A percentile compares a stretch with the other conserved stretches of the same genome.
phyloP scores from a whole-genome alignment of 306 rosid species.

The Cicer cuneatum region DNA sequence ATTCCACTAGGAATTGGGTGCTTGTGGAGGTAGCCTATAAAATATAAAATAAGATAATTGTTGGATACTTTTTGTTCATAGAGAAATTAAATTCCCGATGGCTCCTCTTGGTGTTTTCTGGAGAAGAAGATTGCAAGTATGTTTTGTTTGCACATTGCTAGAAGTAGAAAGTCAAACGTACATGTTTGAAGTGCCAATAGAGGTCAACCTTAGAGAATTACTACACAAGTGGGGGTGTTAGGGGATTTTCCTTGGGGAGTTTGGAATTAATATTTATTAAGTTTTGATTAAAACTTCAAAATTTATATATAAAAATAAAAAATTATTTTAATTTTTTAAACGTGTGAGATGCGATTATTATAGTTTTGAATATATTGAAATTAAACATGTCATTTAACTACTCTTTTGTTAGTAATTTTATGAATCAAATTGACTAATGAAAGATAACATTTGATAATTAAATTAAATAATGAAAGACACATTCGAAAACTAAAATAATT shows the following conservation, averaged over 20 bases:
- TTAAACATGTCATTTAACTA: too few relatives aligned
- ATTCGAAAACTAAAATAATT: too few relatives aligned
- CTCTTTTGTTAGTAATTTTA: too few relatives aligned
- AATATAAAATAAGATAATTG: neutral
- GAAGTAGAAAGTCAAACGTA: conserved; percentile 6
- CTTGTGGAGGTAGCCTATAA: conserved; percentile 45
- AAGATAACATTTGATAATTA: too few relatives aligned
- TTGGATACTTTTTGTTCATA: conserved; percentile 21
- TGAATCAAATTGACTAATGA: too few relatives aligned
- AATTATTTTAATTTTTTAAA: too few relatives aligned
- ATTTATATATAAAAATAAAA: too few relatives aligned
- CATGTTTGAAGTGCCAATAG: neutral
- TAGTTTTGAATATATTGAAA: too few relatives aligned
- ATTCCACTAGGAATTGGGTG: conserved; percentile 50
- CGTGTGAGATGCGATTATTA: fast-evolving
- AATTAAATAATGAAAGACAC: too few relatives aligned
- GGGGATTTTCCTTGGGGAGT: neutral
- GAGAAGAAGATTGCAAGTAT: conserved; percentile 10
- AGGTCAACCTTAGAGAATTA: conserved; percentile 3
- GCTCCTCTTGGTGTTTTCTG: conserved; percentile 37
- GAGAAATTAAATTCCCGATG: conserved; percentile 31
- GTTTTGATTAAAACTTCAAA: too few relatives aligned
- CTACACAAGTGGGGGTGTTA: neutral
- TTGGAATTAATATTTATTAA: too few relatives aligned
- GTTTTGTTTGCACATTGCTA: conserved; percentile 1